Evolutionary conservation across 164 flowering plant species (phyloP).

Genomic region (Macadamia integrifolia): DNA sequence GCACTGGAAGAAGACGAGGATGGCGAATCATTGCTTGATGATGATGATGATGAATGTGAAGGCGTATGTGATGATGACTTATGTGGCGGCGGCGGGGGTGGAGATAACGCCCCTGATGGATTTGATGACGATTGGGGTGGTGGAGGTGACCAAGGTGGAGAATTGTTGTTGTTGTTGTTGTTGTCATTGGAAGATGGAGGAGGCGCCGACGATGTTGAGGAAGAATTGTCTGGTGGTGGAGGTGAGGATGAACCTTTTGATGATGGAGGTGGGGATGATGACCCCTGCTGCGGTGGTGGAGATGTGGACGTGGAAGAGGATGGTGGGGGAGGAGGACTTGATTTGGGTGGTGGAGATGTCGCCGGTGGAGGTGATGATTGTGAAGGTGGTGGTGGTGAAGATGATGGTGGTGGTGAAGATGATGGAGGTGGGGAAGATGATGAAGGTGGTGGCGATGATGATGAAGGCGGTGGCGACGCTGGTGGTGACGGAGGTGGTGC

Average conservation of each 20-base stretch:
- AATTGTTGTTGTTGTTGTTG: not conserved
- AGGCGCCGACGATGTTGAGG: not conserved
- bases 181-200: not conserved
- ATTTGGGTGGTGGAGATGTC: not conserved
- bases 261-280: not conserved
- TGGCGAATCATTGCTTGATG: constrained; percentile 1
- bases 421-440: constrained; percentile 17
- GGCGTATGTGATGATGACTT: constrained; percentile 7
- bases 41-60: not conserved
- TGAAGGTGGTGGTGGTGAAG: constrained; percentile 9
- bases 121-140: constrained; percentile 14
- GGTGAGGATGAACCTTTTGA: constrained; percentile 7
- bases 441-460: no score
- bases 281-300: not conserved
- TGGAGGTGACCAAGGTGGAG: constrained; percentile 7
- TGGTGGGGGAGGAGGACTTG: constrained; percentile 5
- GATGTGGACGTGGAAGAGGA: not conserved
- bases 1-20: not conserved
- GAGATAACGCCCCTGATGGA: constrained; percentile 1
- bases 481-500: no score
- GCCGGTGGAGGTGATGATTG: constrained; percentile 5
- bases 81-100: constrained; percentile 17
- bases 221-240: not conserved
- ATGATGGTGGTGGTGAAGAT: constrained; percentile 14
- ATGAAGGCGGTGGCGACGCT: no score